Base-by-base conservation (phyloP, 148 eudicot species). In the Arctostaphylos glauca region DNA sequence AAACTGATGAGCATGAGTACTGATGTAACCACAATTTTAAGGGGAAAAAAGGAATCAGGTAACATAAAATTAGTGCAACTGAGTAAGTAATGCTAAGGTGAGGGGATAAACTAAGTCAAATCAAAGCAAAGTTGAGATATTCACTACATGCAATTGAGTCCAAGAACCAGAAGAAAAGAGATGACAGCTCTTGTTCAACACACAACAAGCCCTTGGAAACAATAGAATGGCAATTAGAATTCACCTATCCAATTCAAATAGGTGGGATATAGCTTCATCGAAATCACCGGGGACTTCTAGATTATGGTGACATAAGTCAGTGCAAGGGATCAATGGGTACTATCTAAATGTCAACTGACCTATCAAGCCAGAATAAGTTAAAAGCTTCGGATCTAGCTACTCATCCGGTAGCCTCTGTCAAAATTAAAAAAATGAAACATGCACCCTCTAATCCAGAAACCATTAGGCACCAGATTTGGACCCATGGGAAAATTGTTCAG, bases 51-150 rank as follows among this genome's bases (percentile, higher is more conserved):
- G 15, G 43, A 79, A 62, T 23, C 21, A 12, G 21, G 21, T 6
- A 79, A 23, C 9, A 79, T 60, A 18, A 19, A 78, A 75, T 4
- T 9, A 75, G 43, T n/a, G 43, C 58, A 23, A 23, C 23, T 74
- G 16, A 43, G 50, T 38, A 21, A n/a, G 2, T 59, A 46, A 60
- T 10, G 25, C 13, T 19, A 15, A 46, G 43, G 14, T 1, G 9
- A 43, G 9, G 67, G 67, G 53, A 5, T 2, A 5, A 59, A 78
- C 23, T 59, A 49, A 58, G 15, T 66, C 8, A 41, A 66, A 66
- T 43, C 23, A 66, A 66, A 66, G 71, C 71, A 66, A 66, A 66
- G 81, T 66, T 64, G 56, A 80, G 81, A 80, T 64, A 53, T 64
- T 64, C 16, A 49, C 14, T 15, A 23, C 9, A 31, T 47, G 46